phyloP scores from a whole-genome alignment of 1,284 basidiomycete genomes.

The Puccinia sorghi region DNA sequence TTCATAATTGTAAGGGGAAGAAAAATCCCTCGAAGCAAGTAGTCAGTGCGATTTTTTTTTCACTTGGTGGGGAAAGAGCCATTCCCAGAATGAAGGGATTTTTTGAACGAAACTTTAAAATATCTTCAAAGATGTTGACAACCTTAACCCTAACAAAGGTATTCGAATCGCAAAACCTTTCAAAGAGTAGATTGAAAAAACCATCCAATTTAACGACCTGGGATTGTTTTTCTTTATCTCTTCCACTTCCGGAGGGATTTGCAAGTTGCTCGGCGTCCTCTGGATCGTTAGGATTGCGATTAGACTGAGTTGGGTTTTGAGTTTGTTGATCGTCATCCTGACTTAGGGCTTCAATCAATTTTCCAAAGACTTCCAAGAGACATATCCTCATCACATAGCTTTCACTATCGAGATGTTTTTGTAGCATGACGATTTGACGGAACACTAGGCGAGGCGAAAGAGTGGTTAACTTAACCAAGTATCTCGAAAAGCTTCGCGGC shows the following conservation, averaged over 20 bases:
- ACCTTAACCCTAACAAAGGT: constrained; percentile 90
- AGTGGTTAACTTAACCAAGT: constrained; percentile 80
- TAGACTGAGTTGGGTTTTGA: constrained; percentile 71
- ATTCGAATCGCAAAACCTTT: constrained; percentile 82
- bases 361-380: constrained; percentile 57
- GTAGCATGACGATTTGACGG: constrained; percentile 83
- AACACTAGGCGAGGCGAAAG: constrained; percentile 79
- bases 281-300: constrained; percentile 63
- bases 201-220: constrained; percentile 78
- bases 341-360: constrained; percentile 63
- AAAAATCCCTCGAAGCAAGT: neutral
- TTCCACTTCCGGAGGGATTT: constrained; percentile 50
- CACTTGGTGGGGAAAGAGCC: neutral
- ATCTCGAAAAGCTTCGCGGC: constrained; percentile 79
- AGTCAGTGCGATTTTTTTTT: neutral
- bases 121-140: constrained; percentile 71
- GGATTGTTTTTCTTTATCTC: constrained; percentile 65
- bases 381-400: constrained; percentile 86
- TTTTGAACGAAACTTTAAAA: constrained; percentile 62
- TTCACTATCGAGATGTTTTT: constrained; percentile 89
- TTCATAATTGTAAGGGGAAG: constrained; percentile 50
- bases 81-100: neutral
- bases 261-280: constrained; percentile 16
- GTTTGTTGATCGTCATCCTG: constrained; percentile 80
- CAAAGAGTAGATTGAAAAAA: constrained; percentile 79